These are phyloP conservation scores for Linnemannia elongata DNA, from an alignment of 192 early-diverging fungal species.

Conservation along the genomic window DNA sequence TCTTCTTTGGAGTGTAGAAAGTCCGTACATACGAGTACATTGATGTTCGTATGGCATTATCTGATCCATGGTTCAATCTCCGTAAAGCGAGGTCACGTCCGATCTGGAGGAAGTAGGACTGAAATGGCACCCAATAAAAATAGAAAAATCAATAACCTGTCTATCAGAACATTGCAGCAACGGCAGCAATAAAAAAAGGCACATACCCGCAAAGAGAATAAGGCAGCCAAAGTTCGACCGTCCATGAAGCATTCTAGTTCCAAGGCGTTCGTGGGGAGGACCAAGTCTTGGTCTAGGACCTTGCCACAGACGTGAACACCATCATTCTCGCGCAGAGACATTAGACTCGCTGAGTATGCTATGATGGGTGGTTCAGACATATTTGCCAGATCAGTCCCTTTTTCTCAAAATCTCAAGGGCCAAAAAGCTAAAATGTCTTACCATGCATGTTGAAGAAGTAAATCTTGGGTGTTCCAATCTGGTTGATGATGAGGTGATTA, in stretches of 20 bases:
- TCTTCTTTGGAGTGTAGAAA: conserved; percentile 13
- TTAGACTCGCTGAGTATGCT: conserved; percentile 25
- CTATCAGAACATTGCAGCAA: neutral
- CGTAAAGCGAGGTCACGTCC: conserved; percentile 12
- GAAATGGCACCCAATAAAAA: neutral
- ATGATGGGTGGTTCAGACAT: no score
- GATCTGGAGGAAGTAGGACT: neutral
- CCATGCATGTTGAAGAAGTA: conserved; percentile 23
- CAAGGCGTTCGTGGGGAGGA: conserved; percentile 19
- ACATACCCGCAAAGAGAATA: conserved; percentile 25
- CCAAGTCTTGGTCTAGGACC: neutral
- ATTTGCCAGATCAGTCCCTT: no score
- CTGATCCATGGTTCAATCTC: conserved; percentile 4
- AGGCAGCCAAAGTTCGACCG: conserved; percentile 13
- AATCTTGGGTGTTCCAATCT: conserved; percentile 9
- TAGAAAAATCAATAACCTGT: neutral
- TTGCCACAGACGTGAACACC: conserved; percentile 22
- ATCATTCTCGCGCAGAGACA: conserved; percentile 15
- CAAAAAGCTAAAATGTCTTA: no score
- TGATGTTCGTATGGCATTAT: neutral
- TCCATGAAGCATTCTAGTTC: conserved; percentile 14
- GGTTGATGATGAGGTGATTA: conserved; percentile 21
- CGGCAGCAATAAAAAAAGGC: neutral
- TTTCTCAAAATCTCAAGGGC: no score
- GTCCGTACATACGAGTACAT: neutral